These are phyloP conservation scores for Botrytis pseudocinerea DNA, from an alignment of 2,329 filamentous ascomycete genomes.

Conservation along the genomic window DNA sequence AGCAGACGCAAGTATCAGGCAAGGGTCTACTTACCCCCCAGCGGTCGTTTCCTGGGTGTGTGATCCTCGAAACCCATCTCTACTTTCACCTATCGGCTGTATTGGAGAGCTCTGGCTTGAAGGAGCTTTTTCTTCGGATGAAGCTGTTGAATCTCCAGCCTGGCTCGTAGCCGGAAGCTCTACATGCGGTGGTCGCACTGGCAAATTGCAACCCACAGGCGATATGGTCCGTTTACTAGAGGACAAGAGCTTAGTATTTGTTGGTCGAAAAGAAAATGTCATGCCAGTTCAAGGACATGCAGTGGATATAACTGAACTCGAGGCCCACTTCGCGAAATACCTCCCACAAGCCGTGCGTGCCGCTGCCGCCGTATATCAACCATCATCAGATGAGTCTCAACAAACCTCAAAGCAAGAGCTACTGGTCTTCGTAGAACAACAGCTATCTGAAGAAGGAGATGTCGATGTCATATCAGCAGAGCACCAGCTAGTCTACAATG, in stretches of 20 bases:
- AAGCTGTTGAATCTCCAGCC: constrained; percentile 43
- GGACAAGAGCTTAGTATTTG: constrained; percentile 53
- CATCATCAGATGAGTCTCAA: constrained; percentile 13
- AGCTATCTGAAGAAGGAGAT: neutral
- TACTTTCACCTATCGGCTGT: constrained; percentile 46
- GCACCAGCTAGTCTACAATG: neutral
- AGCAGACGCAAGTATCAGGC: constrained; percentile 29
- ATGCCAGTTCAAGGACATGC: constrained; percentile 43
- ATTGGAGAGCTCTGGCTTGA: constrained; percentile 47
- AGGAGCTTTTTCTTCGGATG: constrained; percentile 53
- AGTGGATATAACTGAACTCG: constrained; percentile 45
- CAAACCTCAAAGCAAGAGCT: constrained; percentile 13
- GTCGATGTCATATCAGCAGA: neutral
- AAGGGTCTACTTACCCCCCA: constrained; percentile 42
- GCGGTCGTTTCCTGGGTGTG: constrained; percentile 42
- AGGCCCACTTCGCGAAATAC: constrained; percentile 42
- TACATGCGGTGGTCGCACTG: constrained; percentile 29
- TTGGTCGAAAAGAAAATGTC: constrained; percentile 59
- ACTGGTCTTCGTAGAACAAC: constrained; percentile 10
- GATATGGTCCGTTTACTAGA: constrained; percentile 57
- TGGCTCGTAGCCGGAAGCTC: constrained; percentile 47
- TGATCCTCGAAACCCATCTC: constrained; percentile 39
- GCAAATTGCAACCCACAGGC: constrained; percentile 53
- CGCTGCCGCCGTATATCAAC: constrained; percentile 33
- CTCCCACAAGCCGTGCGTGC: constrained; percentile 41